A percentile compares a stretch with the other conserved stretches of the same genome.
phyloP scores from a whole-genome alignment of 2,329 filamentous ascomycete genomes.

The Cordyceps farinosa region DNA sequence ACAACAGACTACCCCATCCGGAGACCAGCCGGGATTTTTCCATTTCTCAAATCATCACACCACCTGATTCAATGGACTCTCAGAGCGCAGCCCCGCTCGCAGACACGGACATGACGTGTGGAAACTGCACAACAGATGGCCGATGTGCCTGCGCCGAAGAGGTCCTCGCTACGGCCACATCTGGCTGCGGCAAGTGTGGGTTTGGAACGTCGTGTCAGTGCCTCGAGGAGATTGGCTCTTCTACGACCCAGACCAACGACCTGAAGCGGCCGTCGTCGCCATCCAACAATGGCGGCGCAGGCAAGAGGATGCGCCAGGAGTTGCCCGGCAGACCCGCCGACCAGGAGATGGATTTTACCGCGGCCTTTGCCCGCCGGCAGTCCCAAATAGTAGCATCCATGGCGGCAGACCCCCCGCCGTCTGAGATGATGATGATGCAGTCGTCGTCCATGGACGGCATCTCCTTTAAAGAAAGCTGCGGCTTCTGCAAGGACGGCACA shows the following conservation, averaged over 20 bases:
- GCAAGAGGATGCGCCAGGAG: conserved; percentile 53
- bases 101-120: conserved; percentile 44
- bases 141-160: conserved; percentile 59
- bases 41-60: conserved; percentile 56
- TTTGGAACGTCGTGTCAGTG: conserved; percentile 62
- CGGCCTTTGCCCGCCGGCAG: conserved; percentile 53
- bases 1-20: conserved; percentile 25
- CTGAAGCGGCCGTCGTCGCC: conserved; percentile 52
- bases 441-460: conserved; percentile 35
- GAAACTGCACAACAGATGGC: conserved; percentile 51
- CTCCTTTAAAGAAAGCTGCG: conserved; percentile 65
- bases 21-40: conserved; percentile 44
- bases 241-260: conserved; percentile 30
- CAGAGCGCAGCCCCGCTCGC: conserved; percentile 29
- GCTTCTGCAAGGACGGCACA: conserved; percentile 78
- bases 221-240: conserved; percentile 52
- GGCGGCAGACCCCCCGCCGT: conserved; percentile 25
- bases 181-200: conserved; percentile 65
- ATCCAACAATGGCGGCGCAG: conserved; percentile 38
- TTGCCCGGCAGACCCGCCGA: conserved; percentile 39
- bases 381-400: conserved; percentile 24
- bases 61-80: conserved; percentile 42
- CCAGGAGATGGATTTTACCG: conserved; percentile 72
- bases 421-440: conserved; percentile 34
- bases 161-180: conserved; percentile 48